phyloP scores from a whole-genome alignment of 106 monocot species.

The Iris macrosiphon region DNA sequence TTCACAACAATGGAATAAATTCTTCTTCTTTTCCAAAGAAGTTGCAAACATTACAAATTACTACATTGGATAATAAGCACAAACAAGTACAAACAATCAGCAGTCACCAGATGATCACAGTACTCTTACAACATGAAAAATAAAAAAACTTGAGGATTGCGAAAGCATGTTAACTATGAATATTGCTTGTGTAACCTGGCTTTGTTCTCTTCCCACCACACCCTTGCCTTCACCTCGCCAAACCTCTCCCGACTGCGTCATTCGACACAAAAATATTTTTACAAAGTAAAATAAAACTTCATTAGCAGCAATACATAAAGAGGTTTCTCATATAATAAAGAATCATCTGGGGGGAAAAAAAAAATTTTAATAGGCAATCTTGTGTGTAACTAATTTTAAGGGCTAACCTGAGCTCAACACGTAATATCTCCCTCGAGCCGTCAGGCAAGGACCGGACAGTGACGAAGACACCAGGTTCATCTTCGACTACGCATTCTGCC shows the following conservation, averaged over 20 bases:
- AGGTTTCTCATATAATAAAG: background rate
- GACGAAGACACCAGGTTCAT: slow-evolving; percentile 57
- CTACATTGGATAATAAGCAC: too few relatives aligned
- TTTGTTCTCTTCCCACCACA: slow-evolving; percentile 63
- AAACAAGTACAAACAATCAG: too few relatives aligned
- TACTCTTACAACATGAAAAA: too few relatives aligned
- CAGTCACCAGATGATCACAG: too few relatives aligned
- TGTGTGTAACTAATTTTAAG: too few relatives aligned
- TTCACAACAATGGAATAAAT: too few relatives aligned
- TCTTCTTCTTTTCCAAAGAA: too few relatives aligned
- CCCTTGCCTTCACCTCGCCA: slow-evolving; percentile 53
- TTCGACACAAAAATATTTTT: background rate
- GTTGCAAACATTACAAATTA: too few relatives aligned
- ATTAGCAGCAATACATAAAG: background rate
- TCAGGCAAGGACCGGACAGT: slow-evolving; percentile 25
- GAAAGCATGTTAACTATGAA: background rate
- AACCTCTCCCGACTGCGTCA: slow-evolving; percentile 39
- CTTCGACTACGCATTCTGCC: slow-evolving; percentile 46
- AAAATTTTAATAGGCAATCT: too few relatives aligned
- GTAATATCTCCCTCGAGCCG: slow-evolving; percentile 34
- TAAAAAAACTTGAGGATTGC: too few relatives aligned
- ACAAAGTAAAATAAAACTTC: too few relatives aligned
- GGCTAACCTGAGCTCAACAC: slow-evolving; percentile 48
- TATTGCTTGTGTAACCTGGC: slow-evolving; percentile 23
- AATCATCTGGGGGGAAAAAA: too few relatives aligned